Evolutionary conservation across 352 stramenopile species (phyloP), one percentile per base, ranked within the genome.

Genomic region (Pythium myriotylum): DNA sequence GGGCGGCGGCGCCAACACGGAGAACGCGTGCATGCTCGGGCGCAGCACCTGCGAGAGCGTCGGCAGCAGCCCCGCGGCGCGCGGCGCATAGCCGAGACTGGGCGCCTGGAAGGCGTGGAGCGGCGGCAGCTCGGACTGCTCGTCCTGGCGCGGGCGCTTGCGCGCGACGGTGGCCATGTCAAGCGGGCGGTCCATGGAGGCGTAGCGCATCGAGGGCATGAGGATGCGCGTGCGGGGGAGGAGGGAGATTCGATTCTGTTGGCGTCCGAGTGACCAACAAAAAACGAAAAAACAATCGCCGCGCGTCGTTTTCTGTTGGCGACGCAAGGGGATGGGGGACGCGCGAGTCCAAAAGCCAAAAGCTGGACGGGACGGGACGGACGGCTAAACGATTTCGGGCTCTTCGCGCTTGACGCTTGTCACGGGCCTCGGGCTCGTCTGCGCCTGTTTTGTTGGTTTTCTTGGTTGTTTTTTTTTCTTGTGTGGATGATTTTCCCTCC

Each of bases 171-270:
- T 33, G 27, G 35, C 33, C 16, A 29, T 39, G 6, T 27, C 48
- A 14, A 40, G 20, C 1, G 13, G 22, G 13, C 32, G 27, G 1
- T 59, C 32, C 41, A 59, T 60, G 41, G 50, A 51, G 8, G 10
- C 55, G 59, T 66, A 66, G 14, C 41, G 51, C 59, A 60, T 65
- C n/a, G n/a, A n/a, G n/a, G n/a, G n/a, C n/a, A n/a, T n/a, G n/a
- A n/a, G n/a, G n/a, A n/a, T n/a, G n/a, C n/a, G n/a, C n/a, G n/a
- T n/a, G n/a, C n/a, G n/a, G n/a, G n/a, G n/a, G n/a, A n/a, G n/a
- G n/a, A n/a, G n/a, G n/a, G n/a, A n/a, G 33, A 51, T 59, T 48
- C 32, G 40, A 43, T 42, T 32, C 14, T 59, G 52, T 40, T 40
- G 29, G 14, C 32, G 19, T 45, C n/a, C 26, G 23, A 29, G 46